phyloP scores from a whole-genome alignment of 805 yeast species.

The Metschnikowia hibisci region DNA sequence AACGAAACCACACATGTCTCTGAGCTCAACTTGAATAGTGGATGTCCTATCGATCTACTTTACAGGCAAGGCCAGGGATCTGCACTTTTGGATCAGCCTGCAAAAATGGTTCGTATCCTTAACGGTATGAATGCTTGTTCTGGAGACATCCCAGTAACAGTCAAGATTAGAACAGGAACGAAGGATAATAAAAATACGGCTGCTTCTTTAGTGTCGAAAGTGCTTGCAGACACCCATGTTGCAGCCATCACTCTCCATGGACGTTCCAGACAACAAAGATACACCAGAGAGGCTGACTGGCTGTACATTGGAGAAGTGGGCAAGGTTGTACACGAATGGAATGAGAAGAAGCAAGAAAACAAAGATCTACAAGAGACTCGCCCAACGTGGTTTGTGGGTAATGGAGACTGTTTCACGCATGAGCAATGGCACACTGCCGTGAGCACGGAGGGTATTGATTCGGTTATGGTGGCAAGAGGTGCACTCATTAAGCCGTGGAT shows the following conservation, averaged over 20 bases:
- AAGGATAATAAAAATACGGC: constrained; percentile 86
- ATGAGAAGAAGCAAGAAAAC: constrained; percentile 51
- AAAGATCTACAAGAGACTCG: constrained; percentile 55
- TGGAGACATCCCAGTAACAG: constrained; percentile 88
- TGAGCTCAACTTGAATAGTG: constrained; percentile 89
- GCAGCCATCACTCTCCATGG: constrained; percentile 95
- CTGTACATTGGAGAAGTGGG: constrained; percentile 77
- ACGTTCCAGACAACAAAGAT: constrained; percentile 92
- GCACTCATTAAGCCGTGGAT: constrained; percentile 99
- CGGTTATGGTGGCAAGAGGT: constrained; percentile 97
- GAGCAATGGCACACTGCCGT: constrained; percentile 84
- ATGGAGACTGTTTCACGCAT: constrained; percentile 86
- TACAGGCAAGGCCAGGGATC: constrained; percentile 95
- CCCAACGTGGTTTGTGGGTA: constrained; percentile 83
- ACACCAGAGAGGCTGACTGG: constrained; percentile 92
- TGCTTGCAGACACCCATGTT: constrained; percentile 74
- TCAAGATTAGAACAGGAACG: constrained; percentile 89
- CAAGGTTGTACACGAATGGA: constrained; percentile 55
- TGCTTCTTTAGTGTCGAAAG: constrained; percentile 62
- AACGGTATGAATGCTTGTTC: constrained; percentile 86
- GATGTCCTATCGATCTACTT: constrained; percentile 96
- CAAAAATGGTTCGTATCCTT: constrained; percentile 70
- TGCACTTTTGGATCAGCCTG: constrained; percentile 86
- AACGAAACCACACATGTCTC: constrained; percentile 57
- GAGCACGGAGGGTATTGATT: constrained; percentile 67